A percentile compares a stretch with the other conserved stretches of the same genome.
These are phyloP conservation scores for Rubia peregrina DNA, from an alignment of 305 asterid genomes.

Conservation along the genomic window DNA sequence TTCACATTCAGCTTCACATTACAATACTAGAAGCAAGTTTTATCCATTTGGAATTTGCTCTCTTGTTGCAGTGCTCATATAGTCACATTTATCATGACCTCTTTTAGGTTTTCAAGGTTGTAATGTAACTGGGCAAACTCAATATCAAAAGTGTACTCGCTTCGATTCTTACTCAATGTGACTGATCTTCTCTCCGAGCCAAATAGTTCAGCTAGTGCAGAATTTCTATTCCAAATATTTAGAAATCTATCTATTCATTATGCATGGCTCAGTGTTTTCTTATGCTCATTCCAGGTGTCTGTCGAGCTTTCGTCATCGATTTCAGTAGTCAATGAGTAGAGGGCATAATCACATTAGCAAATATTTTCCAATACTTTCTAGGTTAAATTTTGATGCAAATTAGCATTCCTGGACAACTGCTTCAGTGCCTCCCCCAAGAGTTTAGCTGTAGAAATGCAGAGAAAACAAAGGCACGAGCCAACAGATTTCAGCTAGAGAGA, in stretches of 20 bases:
- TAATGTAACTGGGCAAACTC: slow-evolving; percentile 23
- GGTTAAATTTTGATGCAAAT: slow-evolving; percentile 22
- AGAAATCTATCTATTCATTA: neutral
- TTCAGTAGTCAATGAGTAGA: slow-evolving; percentile 36
- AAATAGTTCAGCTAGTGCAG: slow-evolving; percentile 29
- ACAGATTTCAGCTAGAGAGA: neutral
- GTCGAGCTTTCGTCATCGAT: slow-evolving; percentile 48
- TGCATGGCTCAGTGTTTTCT: neutral
- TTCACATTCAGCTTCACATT: slow-evolving; percentile 44
- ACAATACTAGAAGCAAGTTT: slow-evolving; percentile 47
- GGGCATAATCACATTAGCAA: slow-evolving; percentile 62
- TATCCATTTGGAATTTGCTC: neutral
- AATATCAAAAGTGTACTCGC: slow-evolving; percentile 49
- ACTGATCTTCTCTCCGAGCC: slow-evolving; percentile 62
- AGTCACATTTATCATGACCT: neutral
- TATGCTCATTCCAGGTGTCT: slow-evolving; percentile 33
- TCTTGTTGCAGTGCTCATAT: neutral
- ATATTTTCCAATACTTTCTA: slow-evolving; percentile 37
- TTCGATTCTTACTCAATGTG: slow-evolving; percentile 51
- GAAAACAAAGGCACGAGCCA: neutral
- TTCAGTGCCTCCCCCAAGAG: neutral
- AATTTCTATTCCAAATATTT: neutral
- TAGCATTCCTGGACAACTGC: neutral
- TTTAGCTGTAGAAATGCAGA: neutral
- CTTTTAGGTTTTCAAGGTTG: slow-evolving; percentile 45